These are phyloP conservation scores for Tetracentron sinense DNA, from an alignment of 164 flowering plant genomes.

Conservation along the genomic window DNA sequence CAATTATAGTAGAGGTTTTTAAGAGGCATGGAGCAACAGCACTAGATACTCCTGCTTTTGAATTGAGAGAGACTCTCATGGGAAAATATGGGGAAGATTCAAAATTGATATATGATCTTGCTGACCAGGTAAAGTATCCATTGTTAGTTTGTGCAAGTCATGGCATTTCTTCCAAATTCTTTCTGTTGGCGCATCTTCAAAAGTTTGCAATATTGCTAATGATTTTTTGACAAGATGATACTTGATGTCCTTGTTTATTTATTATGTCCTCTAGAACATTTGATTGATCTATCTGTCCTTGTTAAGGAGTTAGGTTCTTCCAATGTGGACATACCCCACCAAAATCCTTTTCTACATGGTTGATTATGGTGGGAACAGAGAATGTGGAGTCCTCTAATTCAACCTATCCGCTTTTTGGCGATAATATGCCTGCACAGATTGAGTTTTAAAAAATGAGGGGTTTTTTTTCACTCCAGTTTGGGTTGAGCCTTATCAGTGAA, in stretches of 20 bases:
- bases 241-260: not conserved
- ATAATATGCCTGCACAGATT: not conserved
- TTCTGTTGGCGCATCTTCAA: not conserved
- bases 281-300: too few relatives aligned
- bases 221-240: not conserved
- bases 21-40: constrained; percentile 87
- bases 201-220: too few relatives aligned
- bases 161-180: not conserved
- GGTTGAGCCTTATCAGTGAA: too few relatives aligned
- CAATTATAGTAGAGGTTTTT: constrained; percentile 64
- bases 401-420: not conserved
- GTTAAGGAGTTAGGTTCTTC: too few relatives aligned
- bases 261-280: too few relatives aligned
- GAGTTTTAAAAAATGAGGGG: not conserved
- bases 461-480: not conserved
- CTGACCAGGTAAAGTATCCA: constrained; percentile 69
- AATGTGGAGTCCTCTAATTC: not conserved
- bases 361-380: not conserved
- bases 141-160: not conserved
- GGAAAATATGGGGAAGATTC: constrained; percentile 99
- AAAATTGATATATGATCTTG: constrained; percentile 92
- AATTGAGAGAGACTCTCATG: constrained; percentile 89
- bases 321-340: too few relatives aligned
- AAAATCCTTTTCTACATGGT: not conserved
- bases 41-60: constrained; percentile 92